Base-by-base conservation (phyloP, 163 green algal genomes). In the Picocystis sp. region DNA sequence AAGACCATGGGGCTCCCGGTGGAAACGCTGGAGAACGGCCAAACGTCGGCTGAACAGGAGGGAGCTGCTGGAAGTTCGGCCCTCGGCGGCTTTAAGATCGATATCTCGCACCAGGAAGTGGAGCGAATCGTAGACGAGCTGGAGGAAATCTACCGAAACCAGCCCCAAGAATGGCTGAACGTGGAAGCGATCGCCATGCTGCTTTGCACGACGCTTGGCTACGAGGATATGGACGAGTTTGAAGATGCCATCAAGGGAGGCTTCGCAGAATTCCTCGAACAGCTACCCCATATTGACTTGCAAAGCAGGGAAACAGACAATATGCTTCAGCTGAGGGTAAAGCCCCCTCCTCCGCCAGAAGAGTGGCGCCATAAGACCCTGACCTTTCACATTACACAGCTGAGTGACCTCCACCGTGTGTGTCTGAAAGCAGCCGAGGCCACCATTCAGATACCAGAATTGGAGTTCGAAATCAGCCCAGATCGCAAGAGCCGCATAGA, bases 221-320 rank as follows among this genome's bases (percentile, higher is more conserved):
- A 85, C 55, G 77, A 86, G 57, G 77, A 86, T 54, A 64, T 67
- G 47, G 51, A 64, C 17, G 77, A 86, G 66, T 77, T 86, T 59
- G 77, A 86, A 61, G 77, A 86, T 45, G 77, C 74, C 1, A 56
- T 86, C 23, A 66, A 75, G n/a, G 65, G 67, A 45, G 66, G 52
- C 9, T 86, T 81, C 50, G 47, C 49, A 5, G 60, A 78, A 12
- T 86, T 83, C 55, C 51, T 86, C 22, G 41, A 63, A 48, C 57
- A 62, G 45, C 58, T 86, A 50, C 77, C 77, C 0, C 58, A 75
- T 48, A 55, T 82, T 1, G 65, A 74, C 49, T 69, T 66, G 41
- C 65, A 71, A 50, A 21, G 35, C 52, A 69, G 19, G 59, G 63
- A 17, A 15, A 23, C 43, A 53, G 50, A 51, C 8, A 38, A 38